phyloP scores from a whole-genome alignment of 2,329 filamentous ascomycete species.

The Decorospora gaudefroyi region DNA sequence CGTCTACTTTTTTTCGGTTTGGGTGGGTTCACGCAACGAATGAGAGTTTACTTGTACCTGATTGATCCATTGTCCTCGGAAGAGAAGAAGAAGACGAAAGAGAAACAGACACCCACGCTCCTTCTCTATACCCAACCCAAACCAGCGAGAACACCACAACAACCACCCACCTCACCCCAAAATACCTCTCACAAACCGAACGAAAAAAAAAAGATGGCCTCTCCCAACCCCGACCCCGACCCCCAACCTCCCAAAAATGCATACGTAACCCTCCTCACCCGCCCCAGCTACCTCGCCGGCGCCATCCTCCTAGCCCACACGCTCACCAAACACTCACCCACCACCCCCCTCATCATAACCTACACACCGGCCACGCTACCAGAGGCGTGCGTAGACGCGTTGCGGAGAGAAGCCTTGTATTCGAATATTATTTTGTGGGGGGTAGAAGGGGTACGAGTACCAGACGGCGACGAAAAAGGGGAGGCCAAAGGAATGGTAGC shows the following conservation, averaged over 20 bases:
- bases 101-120: neutral
- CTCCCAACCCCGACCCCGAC: too few species aligned
- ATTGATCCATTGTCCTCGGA: too few species aligned
- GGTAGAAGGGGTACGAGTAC: conserved; percentile 51
- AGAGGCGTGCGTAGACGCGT: conserved; percentile 47
- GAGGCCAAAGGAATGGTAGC: conserved; percentile 56
- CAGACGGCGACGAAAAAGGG: too few species aligned
- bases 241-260: conserved; percentile 31
- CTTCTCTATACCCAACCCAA: too few species aligned
- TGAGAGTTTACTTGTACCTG: too few species aligned
- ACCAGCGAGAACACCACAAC: too few species aligned
- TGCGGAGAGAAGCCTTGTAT: conserved; percentile 50
- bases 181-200: conserved; percentile 16
- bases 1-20: conserved; percentile 3
- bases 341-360: conserved; percentile 56
- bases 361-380: conserved; percentile 53
- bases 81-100: too few species aligned
- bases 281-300: conserved; percentile 58
- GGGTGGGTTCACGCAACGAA: too few species aligned
- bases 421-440: conserved; percentile 50
- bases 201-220: too few species aligned
- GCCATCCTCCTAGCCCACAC: conserved; percentile 58
- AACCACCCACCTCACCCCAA: too few species aligned
- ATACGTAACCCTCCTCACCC: conserved; percentile 58
- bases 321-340: conserved; percentile 52